Base-by-base conservation (phyloP, 257 asterid genomes). In the Lavandula angustifolia region DNA sequence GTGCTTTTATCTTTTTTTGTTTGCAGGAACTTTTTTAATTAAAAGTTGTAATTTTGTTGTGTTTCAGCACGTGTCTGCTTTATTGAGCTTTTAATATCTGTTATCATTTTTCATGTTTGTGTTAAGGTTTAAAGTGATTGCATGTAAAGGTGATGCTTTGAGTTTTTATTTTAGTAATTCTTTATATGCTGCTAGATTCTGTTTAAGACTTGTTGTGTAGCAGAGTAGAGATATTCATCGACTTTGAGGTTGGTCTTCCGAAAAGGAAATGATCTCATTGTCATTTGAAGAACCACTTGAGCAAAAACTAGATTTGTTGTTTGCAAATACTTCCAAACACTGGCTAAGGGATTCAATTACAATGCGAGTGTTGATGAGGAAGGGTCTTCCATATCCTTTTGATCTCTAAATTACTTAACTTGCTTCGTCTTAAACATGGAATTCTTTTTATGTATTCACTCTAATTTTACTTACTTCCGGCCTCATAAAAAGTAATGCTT, bases 131-230 rank as follows among this genome's bases (percentile, higher is more conserved):
- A 9, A 33, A 49, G 37, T 47, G 35, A n/a, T 42, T 41, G 9
- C 32, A 48, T 43, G 14, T 3, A 1, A 22, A 51, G 31, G 9
- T 54, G 38, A 3, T 53, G 18, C 37, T 11, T 35, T 37, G 47
- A 56, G 6, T 29, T 9, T 29, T 16, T 58, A 58, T 10, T 58
- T 9, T 3, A 17, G 40, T 27, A 32, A 11, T 11, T 57, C 12
- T 27, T 56, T n/a, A 7, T 54, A 46, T 63, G 29, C 56, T 56
- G 64, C 63, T 56, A 59, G 35, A 52, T 57, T 52, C 42, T 12
- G 11, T 41, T 52, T 27, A 29, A 27, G 11, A 43, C 42, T 41
- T 32, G 4, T 42, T 14, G 6, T n/a, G 46, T 7, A 8, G 56
- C 64, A 59, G 44, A 32, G 40, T 54, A 38, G 56, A 51, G 17